Evolutionary conservation across 768 basidiomycete genomes (phyloP), one percentile per base, ranked within the genome.

Genomic region (Mycena pura): DNA sequence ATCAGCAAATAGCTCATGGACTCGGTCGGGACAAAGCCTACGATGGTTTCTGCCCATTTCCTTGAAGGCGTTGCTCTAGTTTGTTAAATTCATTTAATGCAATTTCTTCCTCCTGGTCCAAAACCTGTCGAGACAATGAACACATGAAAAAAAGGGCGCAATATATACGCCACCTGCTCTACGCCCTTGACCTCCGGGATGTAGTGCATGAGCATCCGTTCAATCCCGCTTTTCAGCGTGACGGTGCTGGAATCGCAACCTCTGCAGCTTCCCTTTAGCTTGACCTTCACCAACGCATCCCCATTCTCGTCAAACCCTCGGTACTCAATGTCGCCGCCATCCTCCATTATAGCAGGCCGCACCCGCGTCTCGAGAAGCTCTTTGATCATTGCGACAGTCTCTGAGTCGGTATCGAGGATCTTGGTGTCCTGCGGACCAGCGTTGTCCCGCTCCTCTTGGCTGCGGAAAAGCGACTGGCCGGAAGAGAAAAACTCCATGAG

Each of bases 181-280:
- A 96, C 92, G 24, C 88, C 91, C 74, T 94, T 92, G 36, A 96
- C 95, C 76, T 96, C 93, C 2, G 96, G 96, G 53, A 99, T 94
- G 71, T 99, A 99, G 77, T 99, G 96, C 94, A 94, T 95, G 69
- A 99, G 79, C 97, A 99, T 99, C 64, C 97, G 83, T 78, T 99
- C 97, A 52, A 99, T 98, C 9, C 97, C 97, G 62, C 86, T 88
- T 83, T 99, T 99, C 57, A 99, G 79, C 15, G 97, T 99, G 31
- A 99, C 96, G 6, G 93, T 88, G 72, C 93, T 96, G 29, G 93
- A 95, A 64, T 88, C 88, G 73, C 97, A 99, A 14, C 97, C 97
- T 73, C 97, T 81, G 76, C 97, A 99, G 71, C 95, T 96, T 27
- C 97, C 97, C 81, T 99, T 99, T 61, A 99, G 81, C 74, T 91